Base-by-base conservation (phyloP, 164 flowering plant genomes). In the Chimonanthus praecox region DNA sequence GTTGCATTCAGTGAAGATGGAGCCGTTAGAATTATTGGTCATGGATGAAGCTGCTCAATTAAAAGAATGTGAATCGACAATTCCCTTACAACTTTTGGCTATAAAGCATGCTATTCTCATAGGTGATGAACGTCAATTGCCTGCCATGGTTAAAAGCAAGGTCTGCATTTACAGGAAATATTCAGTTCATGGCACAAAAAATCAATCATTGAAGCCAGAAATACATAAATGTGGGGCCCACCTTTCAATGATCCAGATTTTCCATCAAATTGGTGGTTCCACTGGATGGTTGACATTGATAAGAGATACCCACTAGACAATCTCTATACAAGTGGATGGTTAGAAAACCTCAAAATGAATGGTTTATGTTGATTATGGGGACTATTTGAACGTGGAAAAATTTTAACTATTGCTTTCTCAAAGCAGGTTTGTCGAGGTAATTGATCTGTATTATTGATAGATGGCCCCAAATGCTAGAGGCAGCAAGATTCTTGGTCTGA, bases 11-110 rank as follows among this genome's bases (percentile, higher is more conserved):
- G 58, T 49, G 7, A 44, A 50, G 11, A 77, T 73, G 69, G 49
- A 64, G 18, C 83, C 80, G 10, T 50, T 84, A 13, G 61, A 76
- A 1, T 11, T 83, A 66, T 15, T 84, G 67, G 76, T 84, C 10
- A 77, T 90, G 16, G 92, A 90, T 68, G 94, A 89, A 74, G 92
- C 94, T 44, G 86, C 89, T 13, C 94, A 88, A 43, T 70, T 88
- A 48, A 89, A 84, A 71, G 94, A 89, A 72, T 84, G 88, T 76
- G 94, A 89, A 70, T 85, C 90, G 7, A 45, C 75, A 3, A 84
- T 88, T 48, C 85, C 92, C 0, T 73, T 90, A 21, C 90, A 84
- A 71, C 81, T 88, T 20, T 82, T 83, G 0, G 83, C 81, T 47
- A 2, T 87, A 10, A 69, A 33, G 16, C 87, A 88, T 78, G 87